Conservation (phyloP, 208 protist species). For the Acanthamoeba healyi region DNA sequence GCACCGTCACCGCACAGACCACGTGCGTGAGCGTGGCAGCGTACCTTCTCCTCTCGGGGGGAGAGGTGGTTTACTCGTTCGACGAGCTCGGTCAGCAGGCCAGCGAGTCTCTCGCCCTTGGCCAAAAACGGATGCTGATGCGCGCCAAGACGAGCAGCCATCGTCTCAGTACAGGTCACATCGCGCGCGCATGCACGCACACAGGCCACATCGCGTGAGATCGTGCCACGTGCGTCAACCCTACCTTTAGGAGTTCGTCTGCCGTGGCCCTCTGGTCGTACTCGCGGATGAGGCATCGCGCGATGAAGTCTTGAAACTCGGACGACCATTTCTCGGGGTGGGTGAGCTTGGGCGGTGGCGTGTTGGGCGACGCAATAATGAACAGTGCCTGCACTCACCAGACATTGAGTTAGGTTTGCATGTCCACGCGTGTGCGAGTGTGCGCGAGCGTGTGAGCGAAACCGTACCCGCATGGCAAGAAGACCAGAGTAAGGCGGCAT, state of each 20-base stretch:
- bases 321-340: conserved; percentile 17
- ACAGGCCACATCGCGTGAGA: background rate
- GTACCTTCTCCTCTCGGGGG: background rate
- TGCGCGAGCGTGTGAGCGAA: background rate
- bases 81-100: conserved; percentile 34
- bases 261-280: conserved; percentile 45
- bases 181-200: background rate
- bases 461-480: conserved; percentile 33
- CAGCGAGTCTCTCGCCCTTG: background rate
- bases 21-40: background rate
- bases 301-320: conserved; percentile 62
- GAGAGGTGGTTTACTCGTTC: conserved; percentile 46
- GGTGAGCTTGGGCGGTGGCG: conserved; percentile 35
- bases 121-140: conserved; percentile 29
- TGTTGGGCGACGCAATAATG: conserved; percentile 65
- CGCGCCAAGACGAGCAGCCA: no score
- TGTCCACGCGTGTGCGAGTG: background rate
- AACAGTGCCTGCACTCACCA: conserved; percentile 28
- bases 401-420: background rate
- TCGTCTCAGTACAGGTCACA: background rate
- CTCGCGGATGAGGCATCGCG: conserved; percentile 60
- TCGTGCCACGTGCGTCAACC: background rate
- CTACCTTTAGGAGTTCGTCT: conserved; percentile 42
- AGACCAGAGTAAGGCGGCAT: conserved; percentile 41
- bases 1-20: no score